Evolutionary conservation across 352 stramenopile species (phyloP), one percentile per base, ranked within the genome.

Genomic region (Pythium pyrilobum): DNA sequence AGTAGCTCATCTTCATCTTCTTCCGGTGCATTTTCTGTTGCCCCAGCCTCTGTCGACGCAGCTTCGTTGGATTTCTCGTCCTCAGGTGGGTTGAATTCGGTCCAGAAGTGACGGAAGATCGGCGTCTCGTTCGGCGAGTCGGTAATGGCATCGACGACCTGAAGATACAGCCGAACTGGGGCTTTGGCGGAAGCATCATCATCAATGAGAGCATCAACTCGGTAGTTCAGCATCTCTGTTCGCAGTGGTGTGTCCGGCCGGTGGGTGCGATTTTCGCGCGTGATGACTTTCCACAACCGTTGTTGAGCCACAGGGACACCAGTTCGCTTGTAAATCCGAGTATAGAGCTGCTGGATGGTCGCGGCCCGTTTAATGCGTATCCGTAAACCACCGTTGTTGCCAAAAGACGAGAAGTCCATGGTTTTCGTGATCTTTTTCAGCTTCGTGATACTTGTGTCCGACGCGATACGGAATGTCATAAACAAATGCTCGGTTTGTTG

Each of bases 201-300:
- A 37, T 93, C 85, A 16, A 92, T 86, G 11, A 92, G 52, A 1
- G 62, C 64, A 13, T 90, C 80, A 2, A 87, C 66, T 16, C 70
- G 70, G 27, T 42, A 71, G 20, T 63, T 66, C 7, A 88, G 66
- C 13, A 63, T 32, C 18, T 85, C 67, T 2, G 58, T 61, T 20
- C 66, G 59, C 10, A 95, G 46, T 0, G 78, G 64, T 29, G 70
- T 67, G 49, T 95, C 85, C 0, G 85, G 85, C 18, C 85, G 81
- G 43, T 81, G 70, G 2, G 82, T 95, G 8, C 82, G 72, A 55
- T 95, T 95, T 59, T 93, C 81, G 20, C 85, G 76, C 9, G 77
- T 89, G 45, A 92, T 91, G 24, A 93, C 72, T 64, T 85, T 92
- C 85, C 85, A 95, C 11, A 95, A 52, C 16, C 85, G 75, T 32